Base-by-base conservation (phyloP, 805 yeast species). In the Ogataea parapolymorpha region DNA sequence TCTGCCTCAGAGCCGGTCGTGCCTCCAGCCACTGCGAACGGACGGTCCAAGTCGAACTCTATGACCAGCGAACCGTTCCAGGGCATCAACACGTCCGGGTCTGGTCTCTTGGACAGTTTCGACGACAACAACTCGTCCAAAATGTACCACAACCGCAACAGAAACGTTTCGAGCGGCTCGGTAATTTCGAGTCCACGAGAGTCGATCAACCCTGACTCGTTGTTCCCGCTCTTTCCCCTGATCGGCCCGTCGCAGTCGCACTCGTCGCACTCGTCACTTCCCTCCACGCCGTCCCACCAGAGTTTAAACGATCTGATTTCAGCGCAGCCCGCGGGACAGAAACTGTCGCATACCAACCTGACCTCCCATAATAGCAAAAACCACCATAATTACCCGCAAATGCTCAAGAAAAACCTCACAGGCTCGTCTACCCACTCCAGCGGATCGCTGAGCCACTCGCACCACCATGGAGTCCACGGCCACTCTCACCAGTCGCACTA, bases 151-250 rank as follows among this genome's bases (percentile, higher is more conserved):
- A 46, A 41, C 22, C 43, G 45, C 9, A 40, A 26, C 14, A 41
- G 49, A 17, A 50, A 40, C 37, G 26, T 35, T 10, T 44, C 58
- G 5, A 44, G 35, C 24, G 38, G 47, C 3, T 47, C 55, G 4
- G 39, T 45, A 5, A 29, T 42, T 9, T 50, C 58, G 12, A 51
- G 50, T 29, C 49, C 54, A 1, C 41, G 44, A 18, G 55, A 48
- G 4, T 39, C 48, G 8, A 43, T 46, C 41, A 58, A 53, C 6
- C 61, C 63, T 3, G 64, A 58, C 40, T 50, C 60, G 4, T 43
- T 57, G 26, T 62, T 62, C 36, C 67, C 67, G 6, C 42, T 62
- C 17, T 59, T 53, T 32, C 63, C 66, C 1, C 48, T 62, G 18
- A 54, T 61, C 43, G 66, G 66, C 3, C 66, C 65, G 12, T 44